These are phyloP conservation scores for Neurospora africana DNA, from an alignment of 495 filamentous ascomycete genomes.

Conservation along the genomic window DNA sequence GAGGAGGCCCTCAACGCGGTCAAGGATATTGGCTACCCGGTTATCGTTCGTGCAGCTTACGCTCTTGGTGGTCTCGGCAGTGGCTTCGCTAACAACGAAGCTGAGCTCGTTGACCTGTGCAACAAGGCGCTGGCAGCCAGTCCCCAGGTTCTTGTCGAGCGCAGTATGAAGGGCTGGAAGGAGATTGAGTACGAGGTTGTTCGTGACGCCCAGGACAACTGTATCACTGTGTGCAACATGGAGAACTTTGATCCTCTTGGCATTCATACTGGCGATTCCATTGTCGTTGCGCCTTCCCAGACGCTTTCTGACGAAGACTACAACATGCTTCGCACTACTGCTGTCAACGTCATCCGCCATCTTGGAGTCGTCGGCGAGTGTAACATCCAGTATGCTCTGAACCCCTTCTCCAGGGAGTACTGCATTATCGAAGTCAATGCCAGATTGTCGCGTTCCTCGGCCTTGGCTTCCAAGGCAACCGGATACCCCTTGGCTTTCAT, in stretches of 20 bases:
- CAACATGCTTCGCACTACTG: constrained; percentile 96
- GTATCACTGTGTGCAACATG: constrained; percentile 99
- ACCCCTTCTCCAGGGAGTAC: constrained; percentile 94
- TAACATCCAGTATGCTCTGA: constrained; percentile 96
- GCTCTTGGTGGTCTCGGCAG: constrained; percentile 91
- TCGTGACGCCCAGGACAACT: constrained; percentile 91
- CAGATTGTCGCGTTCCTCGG: constrained; percentile 87
- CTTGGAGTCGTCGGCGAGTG: constrained; percentile 96
- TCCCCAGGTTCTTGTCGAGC: constrained; percentile 90
- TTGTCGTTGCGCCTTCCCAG: constrained; percentile 94
- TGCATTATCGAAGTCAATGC: constrained; percentile 99
- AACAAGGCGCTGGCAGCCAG: constrained; percentile 89
- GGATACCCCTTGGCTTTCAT: constrained; percentile 95
- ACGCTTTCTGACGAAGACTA: constrained; percentile 95
- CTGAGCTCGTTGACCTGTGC: constrained; percentile 83
- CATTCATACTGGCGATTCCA: constrained; percentile 97
- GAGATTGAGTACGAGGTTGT: constrained; percentile 99
- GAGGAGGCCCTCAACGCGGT: constrained; percentile 80
- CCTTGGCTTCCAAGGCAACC: constrained; percentile 91
- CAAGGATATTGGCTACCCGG: constrained; percentile 84
- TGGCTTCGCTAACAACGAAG: constrained; percentile 86
- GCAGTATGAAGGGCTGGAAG: constrained; percentile 99
- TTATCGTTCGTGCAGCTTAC: constrained; percentile 95
- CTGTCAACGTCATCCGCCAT: constrained; percentile 98
- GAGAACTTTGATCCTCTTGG: constrained; percentile 98